Evolutionary conservation across 306 rosid genomes (phyloP).

Genomic region (Casuarina cunninghamiana): DNA sequence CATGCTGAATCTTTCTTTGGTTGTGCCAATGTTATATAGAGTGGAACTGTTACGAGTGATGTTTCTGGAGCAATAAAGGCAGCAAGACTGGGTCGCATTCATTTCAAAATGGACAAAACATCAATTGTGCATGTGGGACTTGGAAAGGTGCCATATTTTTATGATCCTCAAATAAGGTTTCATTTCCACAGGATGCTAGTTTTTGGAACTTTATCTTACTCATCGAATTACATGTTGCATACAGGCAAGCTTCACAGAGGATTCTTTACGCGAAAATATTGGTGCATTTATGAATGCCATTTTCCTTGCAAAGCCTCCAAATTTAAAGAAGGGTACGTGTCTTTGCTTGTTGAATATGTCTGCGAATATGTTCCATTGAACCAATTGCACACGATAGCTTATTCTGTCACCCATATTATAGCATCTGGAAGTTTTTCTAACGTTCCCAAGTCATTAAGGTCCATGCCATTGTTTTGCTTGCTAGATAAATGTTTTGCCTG

Average conservation of each 20-base stretch:
- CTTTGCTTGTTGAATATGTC: conserved; percentile 11
- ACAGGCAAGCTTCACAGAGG: conserved; percentile 81
- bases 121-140: conserved; percentile 85
- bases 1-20: conserved; percentile 30
- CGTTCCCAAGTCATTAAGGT: not conserved
- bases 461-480: not conserved
- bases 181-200: conserved; percentile 9
- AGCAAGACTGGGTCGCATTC: conserved; percentile 78
- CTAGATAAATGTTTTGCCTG: not conserved
- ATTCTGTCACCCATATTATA: not conserved
- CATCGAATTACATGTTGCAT: conserved; percentile 23
- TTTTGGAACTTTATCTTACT: conserved; percentile 7
- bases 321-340: conserved; percentile 89
- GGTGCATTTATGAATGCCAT: conserved; percentile 91
- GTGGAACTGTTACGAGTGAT: conserved; percentile 92
- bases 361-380: not conserved
- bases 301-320: conserved; percentile 82
- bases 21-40: conserved; percentile 50
- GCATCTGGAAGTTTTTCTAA: not conserved
- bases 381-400: not conserved
- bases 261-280: conserved; percentile 77
- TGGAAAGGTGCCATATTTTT: conserved; percentile 69
- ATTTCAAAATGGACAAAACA: conserved; percentile 92
- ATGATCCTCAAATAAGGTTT: conserved; percentile 22
- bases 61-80: conserved; percentile 78